A percentile compares a stretch with the other conserved stretches of the same genome.
phyloP scores from a whole-genome alignment of 1,284 basidiomycete species.

The Xerocomus cyaneibrunnescens region DNA sequence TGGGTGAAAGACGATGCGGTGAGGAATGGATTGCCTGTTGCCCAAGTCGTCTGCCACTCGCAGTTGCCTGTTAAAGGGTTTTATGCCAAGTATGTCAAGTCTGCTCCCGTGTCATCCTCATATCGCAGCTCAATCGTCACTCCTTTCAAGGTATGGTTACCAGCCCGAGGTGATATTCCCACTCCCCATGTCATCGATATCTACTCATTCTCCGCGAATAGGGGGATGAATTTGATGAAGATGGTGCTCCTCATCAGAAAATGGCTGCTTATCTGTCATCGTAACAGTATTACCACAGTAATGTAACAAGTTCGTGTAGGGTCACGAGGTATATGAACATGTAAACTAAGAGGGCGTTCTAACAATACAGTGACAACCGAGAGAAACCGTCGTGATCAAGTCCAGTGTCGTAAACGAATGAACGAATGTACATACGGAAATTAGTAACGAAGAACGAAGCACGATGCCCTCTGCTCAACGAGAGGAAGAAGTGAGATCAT shows the following conservation, averaged over 20 bases:
- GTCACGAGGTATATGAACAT: constrained; percentile 36
- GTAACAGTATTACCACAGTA: constrained; percentile 29
- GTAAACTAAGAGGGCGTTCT: constrained; percentile 34
- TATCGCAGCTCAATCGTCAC: constrained; percentile 7
- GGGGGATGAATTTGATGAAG: constrained; percentile 78
- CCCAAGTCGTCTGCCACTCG: constrained; percentile 58
- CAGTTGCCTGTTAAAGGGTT: constrained; percentile 70
- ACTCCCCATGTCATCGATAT: constrained; percentile 16
- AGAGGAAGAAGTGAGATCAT: constrained; percentile 20
- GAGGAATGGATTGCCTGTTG: constrained; percentile 30
- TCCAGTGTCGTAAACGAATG: constrained; percentile 37
- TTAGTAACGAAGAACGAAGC: constrained; percentile 4
- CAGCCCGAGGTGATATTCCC: constrained; percentile 47
- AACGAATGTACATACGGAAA: constrained; percentile 21
- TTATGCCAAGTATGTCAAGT: constrained; percentile 64
- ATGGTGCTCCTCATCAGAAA: constrained; percentile 76
- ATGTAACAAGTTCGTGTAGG: constrained; percentile 25
- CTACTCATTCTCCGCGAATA: constrained; percentile 33
- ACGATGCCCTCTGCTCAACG: constrained; percentile 5
- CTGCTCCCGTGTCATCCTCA: constrained; percentile 3
- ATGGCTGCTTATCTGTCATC: constrained; percentile 61
- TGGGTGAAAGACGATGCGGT: constrained; percentile 50
- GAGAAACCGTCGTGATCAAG: constrained; percentile 24
- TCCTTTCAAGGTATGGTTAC: constrained; percentile 63
- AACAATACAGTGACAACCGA: constrained; percentile 41